phyloP scores from a whole-genome alignment of 2,329 filamentous ascomycete species.

The Ophiocordyceps unilateralis region DNA sequence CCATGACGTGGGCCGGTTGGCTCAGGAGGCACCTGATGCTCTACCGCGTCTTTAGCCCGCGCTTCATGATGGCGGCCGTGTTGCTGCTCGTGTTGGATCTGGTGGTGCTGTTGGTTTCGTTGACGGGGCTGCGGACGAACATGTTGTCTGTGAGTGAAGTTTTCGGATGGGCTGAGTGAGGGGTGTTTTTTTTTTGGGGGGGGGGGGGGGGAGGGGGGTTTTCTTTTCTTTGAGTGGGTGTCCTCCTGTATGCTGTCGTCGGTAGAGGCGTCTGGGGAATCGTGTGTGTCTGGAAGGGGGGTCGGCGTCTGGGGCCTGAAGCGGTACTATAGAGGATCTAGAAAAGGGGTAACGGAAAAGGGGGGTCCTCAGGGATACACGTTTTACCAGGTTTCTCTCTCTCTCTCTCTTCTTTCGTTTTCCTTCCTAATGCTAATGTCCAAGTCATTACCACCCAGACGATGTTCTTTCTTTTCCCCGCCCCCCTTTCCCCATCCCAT shows the following conservation, averaged over 20 bases:
- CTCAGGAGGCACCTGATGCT: slow-evolving; percentile 88
- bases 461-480: too few species aligned
- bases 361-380: neutral
- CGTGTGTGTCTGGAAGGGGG: neutral
- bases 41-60: slow-evolving; percentile 79
- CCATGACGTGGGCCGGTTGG: slow-evolving; percentile 79
- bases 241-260: neutral
- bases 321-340: too few species aligned
- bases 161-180: slow-evolving; percentile 58
- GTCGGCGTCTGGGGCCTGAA: too few species aligned
- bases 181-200: neutral
- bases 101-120: slow-evolving; percentile 50
- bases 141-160: slow-evolving; percentile 66
- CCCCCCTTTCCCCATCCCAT: too few species aligned
- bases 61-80: slow-evolving; percentile 69
- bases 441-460: neutral
- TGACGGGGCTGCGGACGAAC: slow-evolving; percentile 61
- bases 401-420: neutral
- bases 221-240: neutral
- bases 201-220: too few species aligned
- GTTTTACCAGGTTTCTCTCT: neutral
- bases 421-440: neutral
- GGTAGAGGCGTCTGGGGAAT: neutral
- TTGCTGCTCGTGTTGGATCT: slow-evolving; percentile 64
- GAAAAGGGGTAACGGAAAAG: neutral